Base-by-base conservation (phyloP, 208 protist genomes). In the Crithidia bombi region DNA sequence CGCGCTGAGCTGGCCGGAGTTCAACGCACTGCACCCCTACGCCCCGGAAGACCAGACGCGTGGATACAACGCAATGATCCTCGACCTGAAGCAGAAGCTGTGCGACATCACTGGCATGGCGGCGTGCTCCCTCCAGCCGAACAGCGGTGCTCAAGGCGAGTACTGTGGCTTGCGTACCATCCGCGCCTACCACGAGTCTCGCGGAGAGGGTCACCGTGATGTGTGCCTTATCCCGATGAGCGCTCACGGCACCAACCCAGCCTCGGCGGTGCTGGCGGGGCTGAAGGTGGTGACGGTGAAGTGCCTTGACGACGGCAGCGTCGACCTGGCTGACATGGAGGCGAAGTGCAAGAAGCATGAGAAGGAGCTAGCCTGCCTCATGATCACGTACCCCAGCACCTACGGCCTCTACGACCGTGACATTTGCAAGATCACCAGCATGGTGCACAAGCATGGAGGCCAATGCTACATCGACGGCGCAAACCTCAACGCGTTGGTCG, bases 231-330 rank as follows among this genome's bases (percentile, higher is more conserved):
- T 99, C 70, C 98, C 98, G 28, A 76, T 76, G 4, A 98, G 91
- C 58, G 98, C 98, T 0, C 98, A 99, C 83, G 98, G 98, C 61
- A 99, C 98, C n/a, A 99, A 99, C 76, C 98, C 98, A 6, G 98
- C 98, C 5, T 98, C 93, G 4, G 98, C 98, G 30, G 88, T 88
- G 32, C 91, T 99, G 88, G 84, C 83, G 21, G 93, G 93, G 28
- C 85, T 97, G 73, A 90, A 89, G 65, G 85, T 98, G n/a, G 94
- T 98, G 19, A 82, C 88, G 14, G 87, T 99, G n/a, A 89, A 95
- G 59, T 98, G 90, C 69, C 83, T 96, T 39, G 70, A 73, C 19
- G 33, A 97, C 32, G 98, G 98, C 21, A 91, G 93, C 43, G 86
- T 99, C 7, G 98, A 99, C 68, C 75, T 99, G 54, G 78, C 65